Base-by-base conservation (phyloP, 176 grass and related monocot species). In the Poa pratensis region DNA sequence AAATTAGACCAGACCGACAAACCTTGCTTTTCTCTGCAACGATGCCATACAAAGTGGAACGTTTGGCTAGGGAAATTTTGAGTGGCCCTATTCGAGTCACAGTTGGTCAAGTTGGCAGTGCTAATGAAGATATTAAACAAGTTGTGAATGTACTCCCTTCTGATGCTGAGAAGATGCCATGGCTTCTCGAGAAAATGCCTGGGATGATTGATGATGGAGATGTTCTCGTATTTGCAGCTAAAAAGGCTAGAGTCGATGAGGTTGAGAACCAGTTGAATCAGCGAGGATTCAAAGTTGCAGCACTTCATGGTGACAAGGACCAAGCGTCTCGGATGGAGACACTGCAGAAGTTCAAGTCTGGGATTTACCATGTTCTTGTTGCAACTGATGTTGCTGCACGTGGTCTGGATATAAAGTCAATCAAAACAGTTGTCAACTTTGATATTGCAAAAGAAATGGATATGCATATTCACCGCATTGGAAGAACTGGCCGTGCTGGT, bases 11-110 rank as follows among this genome's bases (percentile, higher is more conserved):
- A 78, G 96, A 98, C 62, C 89, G 96, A 51, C 96, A 98, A 83
- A 98, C 93, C n/a, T 90, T 98, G 69, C 94, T 98, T 92, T 98
- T 98, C 81, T 98, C 96, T 83, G 96, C 96, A 76, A 98, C 96
- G 7, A 98, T 98, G 96, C 96, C 96, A 13, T 95, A 94, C 85
- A 98, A 95, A 90, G 93, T 98, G 24, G 96, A 98, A 80, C 90
- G 93, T 28, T 86, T 98, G 78, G 96, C 91, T 64, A 92, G 96
- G 91, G 96, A 98, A 90, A 95, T 94, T 78, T 86, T 98, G 61
- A 88, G 88, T 65, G 96, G 95, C 67, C 91, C 96, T 89, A 77
- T 95, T 90, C 90, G 96, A 82, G 96, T 98, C 72, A 92, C 93
- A 74, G 96, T 98, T 42, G 96, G 96, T 78, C 91, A 98, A 87